These are phyloP conservation scores for Microdochium nivale DNA, from an alignment of 2,329 filamentous ascomycete genomes.

Conservation along the genomic window DNA sequence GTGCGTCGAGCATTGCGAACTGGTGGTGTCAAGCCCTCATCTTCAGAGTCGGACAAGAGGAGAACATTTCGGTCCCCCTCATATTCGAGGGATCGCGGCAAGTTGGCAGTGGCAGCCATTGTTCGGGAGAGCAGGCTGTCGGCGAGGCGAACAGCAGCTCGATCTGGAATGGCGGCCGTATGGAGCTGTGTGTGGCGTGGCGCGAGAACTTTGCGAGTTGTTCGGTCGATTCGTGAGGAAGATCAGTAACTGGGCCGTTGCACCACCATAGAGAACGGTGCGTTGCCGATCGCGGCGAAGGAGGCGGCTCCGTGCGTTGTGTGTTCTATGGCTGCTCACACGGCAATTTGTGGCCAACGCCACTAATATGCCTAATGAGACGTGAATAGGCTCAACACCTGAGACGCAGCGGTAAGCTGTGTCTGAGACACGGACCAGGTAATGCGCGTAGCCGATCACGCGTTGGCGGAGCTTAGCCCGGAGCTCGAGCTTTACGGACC, in stretches of 20 bases:
- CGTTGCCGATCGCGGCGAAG: not conserved
- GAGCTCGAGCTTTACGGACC: not conserved
- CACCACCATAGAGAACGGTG: not conserved
- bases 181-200: not conserved
- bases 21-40: conserved; percentile 13
- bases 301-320: not conserved
- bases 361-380: not conserved
- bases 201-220: not conserved
- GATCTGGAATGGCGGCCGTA: not conserved
- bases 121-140: conserved; percentile 1
- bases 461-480: not conserved
- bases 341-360: not conserved
- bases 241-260: not conserved
- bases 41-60: conserved; percentile 20
- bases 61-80: conserved; percentile 20
- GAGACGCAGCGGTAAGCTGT: not conserved
- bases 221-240: not conserved
- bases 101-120: conserved; percentile 13
- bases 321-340: not conserved
- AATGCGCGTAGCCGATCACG: not conserved
- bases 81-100: conserved; percentile 17
- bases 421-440: not conserved
- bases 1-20: not conserved
- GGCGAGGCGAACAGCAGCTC: not conserved
- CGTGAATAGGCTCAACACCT: not conserved